These are phyloP conservation scores for Sextonia rubra DNA, from an alignment of 164 flowering plant genomes.

Conservation along the genomic window DNA sequence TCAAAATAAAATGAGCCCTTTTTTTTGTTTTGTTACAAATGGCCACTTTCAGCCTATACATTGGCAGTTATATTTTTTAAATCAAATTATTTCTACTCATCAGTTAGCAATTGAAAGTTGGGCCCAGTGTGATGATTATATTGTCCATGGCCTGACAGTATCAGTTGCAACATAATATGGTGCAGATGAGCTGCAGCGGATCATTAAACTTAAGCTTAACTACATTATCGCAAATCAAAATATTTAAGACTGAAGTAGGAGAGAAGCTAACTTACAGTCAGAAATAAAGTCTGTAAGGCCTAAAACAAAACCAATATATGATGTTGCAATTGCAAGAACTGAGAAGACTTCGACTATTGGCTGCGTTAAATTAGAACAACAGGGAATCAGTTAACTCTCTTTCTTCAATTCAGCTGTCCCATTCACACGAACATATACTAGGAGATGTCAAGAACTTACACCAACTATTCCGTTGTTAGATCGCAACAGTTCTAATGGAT, in stretches of 20 bases:
- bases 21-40: background rate
- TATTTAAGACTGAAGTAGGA: background rate
- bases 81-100: background rate
- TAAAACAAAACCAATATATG: slow-evolving; percentile 88
- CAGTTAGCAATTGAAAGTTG: background rate
- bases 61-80: background rate
- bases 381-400: background rate
- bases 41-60: background rate
- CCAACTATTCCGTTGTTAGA: slow-evolving; percentile 71
- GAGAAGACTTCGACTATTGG: slow-evolving; percentile 83
- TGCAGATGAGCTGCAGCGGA: background rate
- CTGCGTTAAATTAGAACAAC: slow-evolving; percentile 35
- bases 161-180: background rate
- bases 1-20: no score
- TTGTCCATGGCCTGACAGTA: background rate
- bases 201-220: background rate
- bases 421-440: background rate
- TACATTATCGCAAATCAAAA: background rate
- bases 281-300: slow-evolving; percentile 93
- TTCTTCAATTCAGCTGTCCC: background rate
- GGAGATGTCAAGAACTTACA: slow-evolving; percentile 35
- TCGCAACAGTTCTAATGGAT: slow-evolving; percentile 69
- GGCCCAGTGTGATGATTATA: background rate
- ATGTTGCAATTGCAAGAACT: slow-evolving; percentile 84
- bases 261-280: slow-evolving; percentile 60